phyloP scores from a whole-genome alignment of 1,284 basidiomycete genomes.

The Butyriboletus appendiculatus region DNA sequence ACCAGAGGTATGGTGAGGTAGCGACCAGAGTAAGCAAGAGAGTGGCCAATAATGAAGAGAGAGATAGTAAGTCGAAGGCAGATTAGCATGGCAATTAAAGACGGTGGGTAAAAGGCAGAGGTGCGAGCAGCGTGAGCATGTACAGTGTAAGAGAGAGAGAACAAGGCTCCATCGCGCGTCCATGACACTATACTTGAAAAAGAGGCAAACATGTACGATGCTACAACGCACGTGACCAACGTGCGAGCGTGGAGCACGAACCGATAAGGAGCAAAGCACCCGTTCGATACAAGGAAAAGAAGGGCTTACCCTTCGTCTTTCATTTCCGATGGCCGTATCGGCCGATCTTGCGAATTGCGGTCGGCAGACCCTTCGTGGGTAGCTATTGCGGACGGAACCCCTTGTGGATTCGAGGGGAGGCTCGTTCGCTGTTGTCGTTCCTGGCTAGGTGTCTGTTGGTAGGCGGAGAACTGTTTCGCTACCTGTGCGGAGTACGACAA shows the following conservation, averaged over 20 bases:
- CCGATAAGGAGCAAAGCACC: slow-evolving; percentile 17
- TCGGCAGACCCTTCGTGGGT: slow-evolving; percentile 37
- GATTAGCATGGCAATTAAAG: slow-evolving; percentile 33
- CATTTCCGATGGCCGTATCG: slow-evolving; percentile 80
- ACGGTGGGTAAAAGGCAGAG: slow-evolving; percentile 21
- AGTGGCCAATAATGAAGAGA: slow-evolving; percentile 39
- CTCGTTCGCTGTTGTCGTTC: slow-evolving; percentile 54
- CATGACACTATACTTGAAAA: slow-evolving; percentile 28
- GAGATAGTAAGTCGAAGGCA: slow-evolving; percentile 30
- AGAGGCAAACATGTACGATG: slow-evolving; percentile 14
- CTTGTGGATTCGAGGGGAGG: slow-evolving; percentile 15
- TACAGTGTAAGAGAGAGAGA: slow-evolving; percentile 23
- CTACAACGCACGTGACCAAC: slow-evolving; percentile 8
- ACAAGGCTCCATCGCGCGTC: slow-evolving; percentile 21
- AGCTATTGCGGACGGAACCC: slow-evolving; percentile 32
- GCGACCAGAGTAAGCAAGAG: slow-evolving; percentile 39
- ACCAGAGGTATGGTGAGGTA: slow-evolving; percentile 37
- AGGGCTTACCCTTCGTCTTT: slow-evolving; percentile 89
- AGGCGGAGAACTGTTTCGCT: slow-evolving; percentile 68
- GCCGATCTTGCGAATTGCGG: slow-evolving; percentile 31
- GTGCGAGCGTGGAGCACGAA: slow-evolving; percentile 8
- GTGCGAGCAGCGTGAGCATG: slow-evolving; percentile 16
- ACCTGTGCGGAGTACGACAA: slow-evolving; percentile 68
- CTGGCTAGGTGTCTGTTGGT: slow-evolving; percentile 68
- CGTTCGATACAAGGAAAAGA: slow-evolving; percentile 23